phyloP scores from a whole-genome alignment of 441 rosid genomes.

The Melianthus villosus region DNA sequence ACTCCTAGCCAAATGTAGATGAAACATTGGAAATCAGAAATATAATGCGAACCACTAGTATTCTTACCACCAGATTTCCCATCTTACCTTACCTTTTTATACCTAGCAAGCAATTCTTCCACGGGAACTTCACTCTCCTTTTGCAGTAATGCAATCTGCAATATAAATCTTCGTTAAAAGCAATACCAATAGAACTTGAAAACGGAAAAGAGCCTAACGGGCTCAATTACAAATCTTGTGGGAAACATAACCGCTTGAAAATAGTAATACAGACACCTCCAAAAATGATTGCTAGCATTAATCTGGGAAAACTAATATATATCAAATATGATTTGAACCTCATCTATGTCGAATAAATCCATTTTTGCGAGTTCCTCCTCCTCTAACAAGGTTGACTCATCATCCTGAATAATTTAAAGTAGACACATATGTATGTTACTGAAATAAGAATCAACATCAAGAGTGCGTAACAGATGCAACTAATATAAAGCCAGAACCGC shows the following conservation, averaged over 20 bases:
- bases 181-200: slow-evolving; percentile 9
- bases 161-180: slow-evolving; percentile 11
- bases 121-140: slow-evolving; percentile 82
- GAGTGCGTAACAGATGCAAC: too few species aligned
- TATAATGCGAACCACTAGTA: slow-evolving; percentile 1
- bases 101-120: slow-evolving; percentile 89
- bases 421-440: too few species aligned
- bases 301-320: too few species aligned
- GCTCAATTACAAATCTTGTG: background rate
- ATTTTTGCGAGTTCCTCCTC: slow-evolving; percentile 81
- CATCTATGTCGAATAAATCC: slow-evolving; percentile 52
- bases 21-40: slow-evolving; percentile 14
- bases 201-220: slow-evolving; percentile 1
- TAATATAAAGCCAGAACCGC: too few species aligned
- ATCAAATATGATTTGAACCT: slow-evolving; percentile 30
- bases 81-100: slow-evolving; percentile 69
- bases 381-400: slow-evolving; percentile 72
- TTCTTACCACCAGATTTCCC: slow-evolving; percentile 12
- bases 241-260: too few species aligned
- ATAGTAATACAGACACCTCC: too few species aligned
- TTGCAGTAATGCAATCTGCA: slow-evolving; percentile 69
- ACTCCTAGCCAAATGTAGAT: slow-evolving; percentile 37
- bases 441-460: too few species aligned
- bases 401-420: too few species aligned
- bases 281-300: too few species aligned